Base-by-base conservation (phyloP, 495 filamentous ascomycete genomes). In the Xylaria venustula region DNA sequence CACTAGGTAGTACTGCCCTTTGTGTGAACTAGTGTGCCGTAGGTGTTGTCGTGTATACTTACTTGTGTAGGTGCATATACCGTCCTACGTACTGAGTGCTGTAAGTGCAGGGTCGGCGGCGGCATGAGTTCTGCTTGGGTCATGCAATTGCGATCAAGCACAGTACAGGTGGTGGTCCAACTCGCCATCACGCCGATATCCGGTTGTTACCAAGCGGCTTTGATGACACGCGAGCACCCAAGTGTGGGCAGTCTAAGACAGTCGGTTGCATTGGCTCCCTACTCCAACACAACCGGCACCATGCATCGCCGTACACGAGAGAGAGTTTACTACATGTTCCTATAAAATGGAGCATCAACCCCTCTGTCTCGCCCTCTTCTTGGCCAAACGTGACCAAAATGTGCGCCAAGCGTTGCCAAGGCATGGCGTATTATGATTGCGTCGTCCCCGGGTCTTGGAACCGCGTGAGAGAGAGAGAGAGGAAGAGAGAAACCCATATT, bases 371-470 rank as follows among this genome's bases (percentile, higher is more conserved):
- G 37, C 57, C 28, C 0, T 54, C 58, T 54, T 47, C 50, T 61
- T 48, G 42, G 50, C 58, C 41, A 46, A 61, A 54, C 49, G 58
- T 54, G 58, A 61, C 42, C 17, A 8, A 2, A 54, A 32, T 48
- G 50, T 26, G 22, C 41, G 36, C 50, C 36, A 61, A 48, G 58
- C 36, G 40, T n/a, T 46, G 58, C 58, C 58, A 53, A 61, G 58
- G 50, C n/a, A 41, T 52, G 25, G 49, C 34, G 37, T 30, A 37
- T 53, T 41, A 30, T 37, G 17, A 20, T 11, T 37, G 28, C 22
- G 32, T 47, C 49, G 47, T 53, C 48, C 41, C 58, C 58, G 41
- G 50, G 49, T 61, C 50, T 54, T 61, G 50, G 58, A 23, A 47
- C 40, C n/a, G 30, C 41, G 32, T 40, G 42, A 46, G 40, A 30